phyloP scores from a whole-genome alignment of 768 basidiomycete species.

The Myochromella boudieri region DNA sequence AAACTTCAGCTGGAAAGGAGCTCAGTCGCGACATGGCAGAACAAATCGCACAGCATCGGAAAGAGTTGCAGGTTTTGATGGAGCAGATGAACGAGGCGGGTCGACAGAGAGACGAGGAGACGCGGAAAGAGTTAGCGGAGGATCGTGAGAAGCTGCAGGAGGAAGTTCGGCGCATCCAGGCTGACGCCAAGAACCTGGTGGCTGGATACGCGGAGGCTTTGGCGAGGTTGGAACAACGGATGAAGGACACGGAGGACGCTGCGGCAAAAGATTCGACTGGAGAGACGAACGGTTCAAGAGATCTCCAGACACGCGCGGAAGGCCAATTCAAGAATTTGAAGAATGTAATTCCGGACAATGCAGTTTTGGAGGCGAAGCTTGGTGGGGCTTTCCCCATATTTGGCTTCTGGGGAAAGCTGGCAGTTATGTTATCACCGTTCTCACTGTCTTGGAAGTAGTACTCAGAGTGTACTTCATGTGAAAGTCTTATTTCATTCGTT shows the following conservation, averaged over 20 bases:
- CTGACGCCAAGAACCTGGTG: conserved; percentile 38
- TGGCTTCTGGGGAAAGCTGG: conserved; percentile 32
- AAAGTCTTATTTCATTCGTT: no score
- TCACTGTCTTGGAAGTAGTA: conserved; percentile 34
- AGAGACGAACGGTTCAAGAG: conserved; percentile 8
- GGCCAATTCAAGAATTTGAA: conserved; percentile 4
- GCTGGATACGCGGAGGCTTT: conserved; percentile 39
- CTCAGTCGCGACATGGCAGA: conserved; percentile 48
- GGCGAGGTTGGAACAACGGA: conserved; percentile 23
- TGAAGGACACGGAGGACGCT: conserved; percentile 24
- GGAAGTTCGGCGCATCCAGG: conserved; percentile 42
- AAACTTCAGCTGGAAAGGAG: conserved; percentile 55
- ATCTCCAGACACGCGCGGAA: background rate
- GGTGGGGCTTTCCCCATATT: conserved; percentile 32
- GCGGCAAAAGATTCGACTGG: conserved; percentile 13
- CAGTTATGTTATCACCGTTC: conserved; percentile 34
- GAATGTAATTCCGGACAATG: conserved; percentile 24
- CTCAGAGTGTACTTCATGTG: no score
- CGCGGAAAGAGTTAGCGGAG: conserved; percentile 40
- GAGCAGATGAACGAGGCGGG: conserved; percentile 47
- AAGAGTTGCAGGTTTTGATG: conserved; percentile 47
- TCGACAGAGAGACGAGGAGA: conserved; percentile 45
- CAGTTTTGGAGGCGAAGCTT: conserved; percentile 32
- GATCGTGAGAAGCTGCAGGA: conserved; percentile 41
- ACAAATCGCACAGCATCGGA: conserved; percentile 43